Evolutionary conservation across 2,329 filamentous ascomycete genomes (phyloP), one percentile per base, ranked within the genome.

Genomic region (Apiospora phragmitis): DNA sequence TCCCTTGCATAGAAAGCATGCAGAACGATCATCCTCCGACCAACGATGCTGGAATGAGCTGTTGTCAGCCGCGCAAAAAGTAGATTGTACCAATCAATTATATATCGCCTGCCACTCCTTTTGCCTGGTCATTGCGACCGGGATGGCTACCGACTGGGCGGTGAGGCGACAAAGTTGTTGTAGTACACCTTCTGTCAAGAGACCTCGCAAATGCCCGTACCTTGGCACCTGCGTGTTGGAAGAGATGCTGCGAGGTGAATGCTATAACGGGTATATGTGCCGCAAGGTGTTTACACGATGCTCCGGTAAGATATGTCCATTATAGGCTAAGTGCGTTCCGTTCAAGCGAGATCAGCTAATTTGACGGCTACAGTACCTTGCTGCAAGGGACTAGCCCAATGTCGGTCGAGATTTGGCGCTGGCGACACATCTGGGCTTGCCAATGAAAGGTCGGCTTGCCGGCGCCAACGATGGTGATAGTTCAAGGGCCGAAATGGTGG

Each of bases 401-500:
- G 21, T 55, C 16, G n/a, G 26, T 21, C 7, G 21, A 47, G 3
- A n/a, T 21, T 29, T 55, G 49, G 26, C 49, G 49, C 5, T 29
- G 49, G 12, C 49, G 26, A 32, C 14, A 32, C 29, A n/a, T n/a
- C 32, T 32, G 29, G 11, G 29, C 29, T 62, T 38, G 29, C 21
- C 55, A 62, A 38, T 62, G 32, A n/a, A 38, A 38, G 21, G 55
- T 14, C 43, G 32, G 9, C 18, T 29, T 62, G 55, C 29, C 55
- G 55, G 55, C 55, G 32, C 32, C 32, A 62, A 16, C 32, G 18
- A 38, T 35, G 55, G 55, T n/a, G 32, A 62, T 62, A 24, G 29
- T 62, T 62, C 55, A 62, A 62, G 55, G 55, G 55, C 55, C 55
- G 55, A 62, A 21, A 29, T n/a, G 55, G 55, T 38, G 55, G 18